These are phyloP conservation scores for Murraya paniculata DNA, from an alignment of 345 rosid species.

Conservation along the genomic window DNA sequence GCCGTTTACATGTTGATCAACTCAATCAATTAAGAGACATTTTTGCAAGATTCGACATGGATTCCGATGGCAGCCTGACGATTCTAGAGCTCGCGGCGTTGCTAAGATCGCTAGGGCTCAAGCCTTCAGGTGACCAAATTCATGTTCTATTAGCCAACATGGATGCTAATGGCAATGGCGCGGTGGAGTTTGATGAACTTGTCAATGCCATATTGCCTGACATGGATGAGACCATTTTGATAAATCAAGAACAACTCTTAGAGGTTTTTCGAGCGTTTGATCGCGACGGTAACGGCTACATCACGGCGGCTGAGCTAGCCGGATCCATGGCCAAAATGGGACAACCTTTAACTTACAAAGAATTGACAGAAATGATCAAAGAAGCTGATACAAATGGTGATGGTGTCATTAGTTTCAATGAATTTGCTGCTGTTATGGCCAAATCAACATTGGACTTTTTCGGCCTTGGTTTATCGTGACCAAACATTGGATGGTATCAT, in stretches of 20 bases:
- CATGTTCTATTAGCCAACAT: slow-evolving; percentile 60
- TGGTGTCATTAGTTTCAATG: slow-evolving; percentile 72
- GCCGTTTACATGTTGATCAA: slow-evolving; percentile 33
- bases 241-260: slow-evolving; percentile 56
- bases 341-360: slow-evolving; percentile 67
- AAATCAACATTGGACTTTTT: slow-evolving; percentile 54
- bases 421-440: slow-evolving; percentile 73
- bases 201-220: slow-evolving; percentile 57
- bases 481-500: slow-evolving; percentile 6
- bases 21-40: slow-evolving; percentile 56
- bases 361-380: slow-evolving; percentile 69
- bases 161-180: slow-evolving; percentile 82
- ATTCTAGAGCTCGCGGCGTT: slow-evolving; percentile 85
- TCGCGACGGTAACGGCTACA: slow-evolving; percentile 76
- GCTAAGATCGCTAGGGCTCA: slow-evolving; percentile 67
- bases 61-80: slow-evolving; percentile 88
- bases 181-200: slow-evolving; percentile 75
- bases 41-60: slow-evolving; percentile 77
- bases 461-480: slow-evolving; percentile 35
- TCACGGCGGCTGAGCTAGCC: slow-evolving; percentile 73
- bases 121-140: slow-evolving; percentile 78
- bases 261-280: slow-evolving; percentile 69
- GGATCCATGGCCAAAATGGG: slow-evolving; percentile 93
- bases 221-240: slow-evolving; percentile 45
- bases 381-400: slow-evolving; percentile 83